Base-by-base conservation (phyloP, 75 land plant genomes). In the Pseudotsuga menziesii region DNA sequence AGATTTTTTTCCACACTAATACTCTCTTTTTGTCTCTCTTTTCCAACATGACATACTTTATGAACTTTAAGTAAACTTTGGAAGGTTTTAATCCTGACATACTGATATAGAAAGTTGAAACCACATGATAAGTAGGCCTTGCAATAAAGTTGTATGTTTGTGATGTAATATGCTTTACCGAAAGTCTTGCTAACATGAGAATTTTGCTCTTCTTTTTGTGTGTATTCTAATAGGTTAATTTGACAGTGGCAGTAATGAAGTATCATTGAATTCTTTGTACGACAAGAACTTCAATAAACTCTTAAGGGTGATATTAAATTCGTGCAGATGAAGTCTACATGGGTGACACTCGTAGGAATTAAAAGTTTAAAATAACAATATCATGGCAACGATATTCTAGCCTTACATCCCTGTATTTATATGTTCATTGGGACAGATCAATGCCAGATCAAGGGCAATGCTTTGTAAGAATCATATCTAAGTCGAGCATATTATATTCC, bases 221-320 rank as follows among this genome's bases (percentile, higher is more conserved):
- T 32, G 7, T 23, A 20, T 39, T 11, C 72, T 67, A 39, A 67
- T 39, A 67, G 23, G 32, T 7, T 39, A 67, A 19, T 67, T 39
- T 35, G 36, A 36, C 14, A 61, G 22, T 36, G 52, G 44, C 20
- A 36, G 29, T 29, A 67, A 19, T 20, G 44, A 20, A 67, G 44
- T 52, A 67, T 13, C 7, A 61, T 61, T 61, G 26, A 13, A 61
- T 67, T 67, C 44, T 67, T 67, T 67, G 44, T 39, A 67, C n/a
- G 6, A 67, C n/a, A 17, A 41, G n/a, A 29, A 39, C 22, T 67
- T 41, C 23, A 67, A 39, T 67, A 67, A 67, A 8, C 13, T 39
- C 72, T 39, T 1, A 39, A 32, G 72, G 48, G 19, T 41, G 72
- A 19, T 9, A 8, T 36, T 67, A 36, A 67, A 16, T 44, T 44